A percentile compares a stretch with the other conserved stretches of the same genome.
Evolutionary conservation across 202 grass and related monocot genomes (phyloP).

Genomic region (Tripidium arundinaceum): DNA sequence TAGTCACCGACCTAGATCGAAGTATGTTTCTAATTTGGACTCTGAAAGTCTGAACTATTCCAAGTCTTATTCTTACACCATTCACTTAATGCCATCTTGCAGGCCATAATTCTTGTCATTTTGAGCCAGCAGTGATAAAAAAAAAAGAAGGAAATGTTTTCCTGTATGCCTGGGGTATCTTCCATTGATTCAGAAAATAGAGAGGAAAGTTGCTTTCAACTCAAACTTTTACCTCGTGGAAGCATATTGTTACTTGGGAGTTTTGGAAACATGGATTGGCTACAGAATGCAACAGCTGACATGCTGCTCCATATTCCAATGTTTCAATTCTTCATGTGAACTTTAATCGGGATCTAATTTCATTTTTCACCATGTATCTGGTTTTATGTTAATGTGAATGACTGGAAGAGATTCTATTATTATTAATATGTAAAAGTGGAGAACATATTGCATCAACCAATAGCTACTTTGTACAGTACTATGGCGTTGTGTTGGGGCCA

Average conservation of each 20-base stretch:
- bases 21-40: conserved; percentile 33
- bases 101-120: conserved; percentile 61
- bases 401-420: background rate
- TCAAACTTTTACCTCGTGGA: background rate
- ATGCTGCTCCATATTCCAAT: conserved; percentile 11
- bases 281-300: background rate
- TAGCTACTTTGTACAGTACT: background rate
- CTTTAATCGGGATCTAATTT: background rate
- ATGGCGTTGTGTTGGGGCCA: background rate
- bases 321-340: background rate
- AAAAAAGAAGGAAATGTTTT: background rate
- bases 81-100: conserved; percentile 25
- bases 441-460: background rate
- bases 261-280: background rate
- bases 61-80: background rate
- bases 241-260: conserved; percentile 8
- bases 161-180: background rate
- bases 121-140: conserved; percentile 33
- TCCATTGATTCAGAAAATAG: background rate
- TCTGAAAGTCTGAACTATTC: background rate
- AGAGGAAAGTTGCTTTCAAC: background rate
- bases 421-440: background rate
- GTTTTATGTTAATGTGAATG: background rate
- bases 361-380: background rate
- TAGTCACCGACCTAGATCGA: conserved; percentile 46